Base-by-base conservation (phyloP, 108 stramenopile genomes). In the Conticribra guillardii region DNA sequence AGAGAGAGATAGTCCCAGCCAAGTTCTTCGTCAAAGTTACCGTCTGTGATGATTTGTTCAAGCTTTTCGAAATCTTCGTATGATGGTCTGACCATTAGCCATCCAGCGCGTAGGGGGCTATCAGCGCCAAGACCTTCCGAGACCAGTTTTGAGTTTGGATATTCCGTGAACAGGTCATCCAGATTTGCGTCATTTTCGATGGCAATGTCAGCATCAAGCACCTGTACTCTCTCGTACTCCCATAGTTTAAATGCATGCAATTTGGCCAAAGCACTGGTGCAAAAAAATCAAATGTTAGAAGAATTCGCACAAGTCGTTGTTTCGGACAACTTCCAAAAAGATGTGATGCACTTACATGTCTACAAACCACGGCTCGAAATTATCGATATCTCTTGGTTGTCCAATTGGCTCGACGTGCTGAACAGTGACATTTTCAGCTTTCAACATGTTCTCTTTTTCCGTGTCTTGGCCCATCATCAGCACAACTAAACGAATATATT, bases 301-400 rank as follows among this genome's bases (percentile, higher is more conserved):
- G n/a, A n/a, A n/a, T n/a, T n/a, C n/a, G n/a, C n/a, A n/a, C n/a
- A n/a, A 41, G 37, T 41, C 11, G 5, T 41, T 41, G 11, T 41
- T 41, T 41, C 37, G 11, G 37, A 41, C 37, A 9, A 11, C 37
- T 41, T 5, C 8, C 11, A 41, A 5, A 9, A 5, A 41, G 11
- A 41, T 41, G 5, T 9, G 11, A 41, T 41, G 5, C 5, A 9
- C 37, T 41, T 41, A 41, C 37, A 65, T 65, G 27, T 65, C 33
- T 3, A 34, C 64, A 53, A 65, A 65, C 64, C 64, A 65, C 1
- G 64, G 52, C 30, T 65, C 64, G 34, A 65, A 65, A 15, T 65
- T 32, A 30, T 19, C 33, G 32, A 33, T 54, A 19, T 53, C 3
- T 14, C 52, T 46, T 17, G 50, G 22, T 17, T 53, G 22, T 1